Percentiles rank a stretch among this genome's conserved stretches.
Evolutionary conservation across 495 filamentous ascomycete genomes (phyloP).

Genomic region (Neurospora sp.): DNA sequence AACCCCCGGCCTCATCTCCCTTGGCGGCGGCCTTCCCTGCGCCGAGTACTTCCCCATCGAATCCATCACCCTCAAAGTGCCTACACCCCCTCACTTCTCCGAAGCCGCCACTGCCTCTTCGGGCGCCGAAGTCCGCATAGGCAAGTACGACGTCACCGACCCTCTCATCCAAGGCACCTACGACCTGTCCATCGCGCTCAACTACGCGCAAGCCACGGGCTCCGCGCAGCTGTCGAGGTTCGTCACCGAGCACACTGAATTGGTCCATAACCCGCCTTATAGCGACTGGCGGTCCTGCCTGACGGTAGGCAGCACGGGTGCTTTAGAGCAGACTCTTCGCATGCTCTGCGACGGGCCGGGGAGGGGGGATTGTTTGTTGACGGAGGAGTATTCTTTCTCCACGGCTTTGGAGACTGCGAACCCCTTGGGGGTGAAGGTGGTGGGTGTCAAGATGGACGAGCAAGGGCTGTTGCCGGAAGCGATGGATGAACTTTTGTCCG

Average conservation of each 20-base stretch:
- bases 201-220: conserved; percentile 82
- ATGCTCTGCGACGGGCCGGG: conserved; percentile 57
- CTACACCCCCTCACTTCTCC: conserved; percentile 49
- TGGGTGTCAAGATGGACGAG: conserved; percentile 67
- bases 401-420: conserved; percentile 71
- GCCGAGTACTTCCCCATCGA: conserved; percentile 73
- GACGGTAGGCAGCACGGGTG: conserved; percentile 67
- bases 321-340: conserved; percentile 65
- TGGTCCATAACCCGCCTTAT: conserved; percentile 66
- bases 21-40: conserved; percentile 86
- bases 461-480: conserved; percentile 60
- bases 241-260: conserved; percentile 86
- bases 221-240: conserved; percentile 80
- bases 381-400: conserved; percentile 80
- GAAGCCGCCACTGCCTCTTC: conserved; percentile 47
- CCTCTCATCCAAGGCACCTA: conserved; percentile 31
- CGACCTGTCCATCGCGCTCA: conserved; percentile 74
- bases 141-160: conserved; percentile 69
- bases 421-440: conserved; percentile 64
- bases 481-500: conserved; percentile 55
- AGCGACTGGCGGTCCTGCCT: conserved; percentile 71
- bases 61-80: conserved; percentile 26
- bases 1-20: conserved; percentile 66
- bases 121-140: conserved; percentile 49
- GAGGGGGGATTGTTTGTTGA: conserved; percentile 60